Evolutionary conservation across 108 stramenopile genomes (phyloP), one percentile per base, ranked within the genome.

Genomic region (Fragilaria crotonensis): DNA sequence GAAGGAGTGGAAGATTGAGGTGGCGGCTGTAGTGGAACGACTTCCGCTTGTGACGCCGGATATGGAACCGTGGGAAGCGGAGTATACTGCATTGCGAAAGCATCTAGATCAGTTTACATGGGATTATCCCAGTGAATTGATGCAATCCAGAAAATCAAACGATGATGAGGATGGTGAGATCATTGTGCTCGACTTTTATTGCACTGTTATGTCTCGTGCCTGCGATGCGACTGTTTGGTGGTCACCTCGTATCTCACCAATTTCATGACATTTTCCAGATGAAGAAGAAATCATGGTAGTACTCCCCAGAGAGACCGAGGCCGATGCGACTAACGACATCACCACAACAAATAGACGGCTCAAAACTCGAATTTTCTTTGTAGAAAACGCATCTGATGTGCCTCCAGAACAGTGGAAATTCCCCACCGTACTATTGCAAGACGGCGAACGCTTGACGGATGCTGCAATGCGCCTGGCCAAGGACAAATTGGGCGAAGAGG

Each of bases 1-100:
- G n/a, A 70, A 75, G 59, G 83, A 80, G 27, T 93, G 91, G 91
- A 72, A 73, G 26, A 60, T 85, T 19, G 53, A 86, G 25, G 87
- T 93, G 0, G 79, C 81, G 7, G 85, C 68, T 54, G 68, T 93
- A 44, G 58, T 93, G 60, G 85, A 89, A 33, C 73, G 91, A 21
- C 48, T 83, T 57, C 81, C 85, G 11, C 68, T 89, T 5, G 74
- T 89, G 2, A 70, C 76, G 45, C 85, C 87, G 0, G 91, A 93
- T 54, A 62, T 50, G 48, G 57, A 58, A 20, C 53, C 69, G 7
- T 93, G 83, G 81, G 87, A 93, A 59, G 51, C 59, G 45, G 87
- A 89, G 2, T 89, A 62, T 69, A 49, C 59, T 0, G 79, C 83
- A 41, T 63, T 93, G 44, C 45, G 62, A 33, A 47, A 63, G 4